phyloP scores from a whole-genome alignment of 2,329 filamentous ascomycete species.

The Fusarium redolens region DNA sequence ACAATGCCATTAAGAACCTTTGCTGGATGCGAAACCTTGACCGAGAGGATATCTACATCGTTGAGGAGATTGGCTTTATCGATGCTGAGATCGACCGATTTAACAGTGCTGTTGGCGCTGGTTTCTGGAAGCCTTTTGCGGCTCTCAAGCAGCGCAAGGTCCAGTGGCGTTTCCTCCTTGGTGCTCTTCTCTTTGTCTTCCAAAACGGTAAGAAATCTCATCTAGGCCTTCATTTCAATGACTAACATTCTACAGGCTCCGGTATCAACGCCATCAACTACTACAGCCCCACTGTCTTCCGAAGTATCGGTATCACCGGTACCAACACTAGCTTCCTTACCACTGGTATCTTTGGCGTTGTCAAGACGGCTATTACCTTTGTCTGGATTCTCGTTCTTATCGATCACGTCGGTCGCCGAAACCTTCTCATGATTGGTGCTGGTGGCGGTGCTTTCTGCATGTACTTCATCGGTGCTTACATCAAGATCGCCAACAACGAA shows the following conservation, averaged over 20 bases:
- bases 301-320: conserved; percentile 59
- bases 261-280: conserved; percentile 87
- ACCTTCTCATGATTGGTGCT: conserved; percentile 73
- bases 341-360: conserved; percentile 81
- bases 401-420: conserved; percentile 66
- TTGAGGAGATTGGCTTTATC: conserved; percentile 78
- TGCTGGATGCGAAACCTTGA: conserved; percentile 73
- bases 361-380: conserved; percentile 76
- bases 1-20: conserved; percentile 68
- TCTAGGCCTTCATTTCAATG: not conserved
- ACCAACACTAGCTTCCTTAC: conserved; percentile 63
- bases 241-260: conserved; percentile 43
- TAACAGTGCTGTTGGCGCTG: conserved; percentile 70
- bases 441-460: conserved; percentile 74
- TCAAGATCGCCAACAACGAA: conserved; percentile 61
- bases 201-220: conserved; percentile 70
- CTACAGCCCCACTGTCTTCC: conserved; percentile 64
- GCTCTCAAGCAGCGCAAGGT: conserved; percentile 67
- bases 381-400: conserved; percentile 77
- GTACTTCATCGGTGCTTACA: conserved; percentile 65
- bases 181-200: conserved; percentile 79
- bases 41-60: conserved; percentile 70
- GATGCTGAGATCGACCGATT: conserved; percentile 76
- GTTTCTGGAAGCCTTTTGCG: conserved; percentile 80
- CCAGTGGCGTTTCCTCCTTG: conserved; percentile 78